These are phyloP conservation scores for Xylariales sp. DNA, from an alignment of 2,329 filamentous ascomycete genomes.

Conservation along the genomic window DNA sequence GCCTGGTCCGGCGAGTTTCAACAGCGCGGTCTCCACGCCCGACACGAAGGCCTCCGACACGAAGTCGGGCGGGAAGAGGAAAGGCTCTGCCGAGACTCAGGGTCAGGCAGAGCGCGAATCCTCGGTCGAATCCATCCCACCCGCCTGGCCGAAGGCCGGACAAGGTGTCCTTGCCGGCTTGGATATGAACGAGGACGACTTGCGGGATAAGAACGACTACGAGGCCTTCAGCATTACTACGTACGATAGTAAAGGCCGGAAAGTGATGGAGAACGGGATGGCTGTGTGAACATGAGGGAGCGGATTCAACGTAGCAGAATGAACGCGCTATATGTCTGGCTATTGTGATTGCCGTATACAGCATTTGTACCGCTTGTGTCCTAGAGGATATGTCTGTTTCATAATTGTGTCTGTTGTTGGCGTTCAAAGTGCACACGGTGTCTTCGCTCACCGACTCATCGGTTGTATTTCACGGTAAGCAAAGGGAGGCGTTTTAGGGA, in stretches of 20 bases:
- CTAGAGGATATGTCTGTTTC: neutral
- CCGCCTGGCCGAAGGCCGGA: slow-evolving; percentile 49
- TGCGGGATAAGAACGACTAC: slow-evolving; percentile 50
- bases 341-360: neutral
- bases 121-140: slow-evolving; percentile 47
- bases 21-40: slow-evolving; percentile 20
- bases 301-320: neutral
- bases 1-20: slow-evolving; percentile 50
- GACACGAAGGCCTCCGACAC: slow-evolving; percentile 28
- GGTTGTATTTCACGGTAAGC: neutral
- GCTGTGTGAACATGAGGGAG: slow-evolving; percentile 32
- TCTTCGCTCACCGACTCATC: neutral
- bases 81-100: slow-evolving; percentile 32
- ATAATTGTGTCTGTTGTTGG: neutral
- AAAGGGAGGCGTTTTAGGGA: neutral
- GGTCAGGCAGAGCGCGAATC: slow-evolving; percentile 41
- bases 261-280: slow-evolving; percentile 50
- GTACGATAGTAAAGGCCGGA: slow-evolving; percentile 49
- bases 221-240: slow-evolving; percentile 52
- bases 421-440: neutral
- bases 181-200: slow-evolving; percentile 47
- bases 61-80: slow-evolving; percentile 35
- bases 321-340: neutral
- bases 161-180: slow-evolving; percentile 47
- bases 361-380: neutral